These are phyloP conservation scores for Endoconidiophora laricicola DNA, from an alignment of 2,329 filamentous ascomycete genomes.

Conservation along the genomic window DNA sequence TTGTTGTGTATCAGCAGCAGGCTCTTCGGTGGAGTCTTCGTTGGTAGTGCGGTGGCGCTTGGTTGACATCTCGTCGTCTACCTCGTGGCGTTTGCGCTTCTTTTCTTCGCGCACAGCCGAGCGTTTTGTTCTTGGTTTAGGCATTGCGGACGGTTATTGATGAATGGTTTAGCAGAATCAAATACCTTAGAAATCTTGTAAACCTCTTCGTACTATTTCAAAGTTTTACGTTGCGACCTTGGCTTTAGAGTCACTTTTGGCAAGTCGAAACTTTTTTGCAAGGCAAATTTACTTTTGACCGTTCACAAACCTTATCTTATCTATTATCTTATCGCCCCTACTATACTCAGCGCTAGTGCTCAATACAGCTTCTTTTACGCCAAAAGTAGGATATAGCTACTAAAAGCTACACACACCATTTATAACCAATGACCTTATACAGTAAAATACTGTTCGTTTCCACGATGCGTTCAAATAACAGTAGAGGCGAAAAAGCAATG, in stretches of 20 bases:
- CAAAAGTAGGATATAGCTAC: too few relatives aligned
- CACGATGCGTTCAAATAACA: too few relatives aligned
- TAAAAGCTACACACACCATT: too few relatives aligned
- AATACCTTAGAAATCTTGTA: not conserved
- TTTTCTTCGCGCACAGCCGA: slow-evolving; percentile 24
- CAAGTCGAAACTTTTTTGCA: not conserved
- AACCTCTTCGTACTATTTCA: not conserved
- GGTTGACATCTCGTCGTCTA: slow-evolving; percentile 14
- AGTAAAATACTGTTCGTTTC: too few relatives aligned
- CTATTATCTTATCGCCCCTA: slow-evolving; percentile 15
- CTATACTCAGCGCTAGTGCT: not conserved
- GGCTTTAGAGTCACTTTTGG: not conserved
- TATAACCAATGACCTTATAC: too few relatives aligned
- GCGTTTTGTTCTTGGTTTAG: slow-evolving; percentile 28
- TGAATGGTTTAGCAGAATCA: not conserved
- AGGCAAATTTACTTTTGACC: slow-evolving; percentile 7
- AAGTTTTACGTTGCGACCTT: not conserved
- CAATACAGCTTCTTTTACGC: slow-evolving; percentile 5
- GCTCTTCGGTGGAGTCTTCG: slow-evolving; percentile 14
- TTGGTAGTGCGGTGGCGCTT: slow-evolving; percentile 16
- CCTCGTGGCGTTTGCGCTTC: slow-evolving; percentile 24
- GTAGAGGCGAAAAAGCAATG: too few relatives aligned
- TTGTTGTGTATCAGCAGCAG: not conserved
- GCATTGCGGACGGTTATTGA: slow-evolving; percentile 20
- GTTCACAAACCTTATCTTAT: slow-evolving; percentile 14